A percentile compares a stretch with the other conserved stretches of the same genome.
These are phyloP conservation scores for Komagataella pseudopastoris DNA, from an alignment of 805 yeast genomes.

Conservation along the genomic window DNA sequence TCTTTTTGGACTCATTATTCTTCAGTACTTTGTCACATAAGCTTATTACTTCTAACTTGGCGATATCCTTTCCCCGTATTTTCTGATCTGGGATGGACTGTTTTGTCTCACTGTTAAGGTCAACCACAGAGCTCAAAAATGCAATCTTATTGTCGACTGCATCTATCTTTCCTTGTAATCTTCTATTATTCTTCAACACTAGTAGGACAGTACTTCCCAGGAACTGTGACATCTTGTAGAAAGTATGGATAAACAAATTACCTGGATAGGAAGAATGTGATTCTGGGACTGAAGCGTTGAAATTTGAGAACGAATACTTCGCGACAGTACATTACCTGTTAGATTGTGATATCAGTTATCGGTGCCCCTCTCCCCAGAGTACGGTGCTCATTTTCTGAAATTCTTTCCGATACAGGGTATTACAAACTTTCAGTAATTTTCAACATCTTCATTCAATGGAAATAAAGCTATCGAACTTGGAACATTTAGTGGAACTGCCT, in stretches of 20 bases:
- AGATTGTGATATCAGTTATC: not conserved
- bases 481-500: not conserved
- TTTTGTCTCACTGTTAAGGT: not conserved
- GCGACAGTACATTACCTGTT: not conserved
- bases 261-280: not conserved
- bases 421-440: not conserved
- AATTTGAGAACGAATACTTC: not conserved
- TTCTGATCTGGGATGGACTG: not conserved
- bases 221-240: slow-evolving; percentile 1
- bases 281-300: not conserved
- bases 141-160: not conserved
- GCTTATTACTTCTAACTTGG: slow-evolving; percentile 4
- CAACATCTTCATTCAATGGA: slow-evolving; percentile 6
- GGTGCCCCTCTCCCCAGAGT: not conserved
- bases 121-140: not conserved
- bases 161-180: not conserved
- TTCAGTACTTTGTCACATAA: slow-evolving; percentile 1
- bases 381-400: not conserved
- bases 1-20: slow-evolving; percentile 12
- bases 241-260: not conserved
- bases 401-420: not conserved
- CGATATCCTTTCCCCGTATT: not conserved
- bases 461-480: slow-evolving; percentile 4
- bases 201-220: slow-evolving; percentile 1
- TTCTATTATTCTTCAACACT: slow-evolving; percentile 9